phyloP scores from a whole-genome alignment of 2,329 filamentous ascomycete genomes.

The Verticillium longisporum region DNA sequence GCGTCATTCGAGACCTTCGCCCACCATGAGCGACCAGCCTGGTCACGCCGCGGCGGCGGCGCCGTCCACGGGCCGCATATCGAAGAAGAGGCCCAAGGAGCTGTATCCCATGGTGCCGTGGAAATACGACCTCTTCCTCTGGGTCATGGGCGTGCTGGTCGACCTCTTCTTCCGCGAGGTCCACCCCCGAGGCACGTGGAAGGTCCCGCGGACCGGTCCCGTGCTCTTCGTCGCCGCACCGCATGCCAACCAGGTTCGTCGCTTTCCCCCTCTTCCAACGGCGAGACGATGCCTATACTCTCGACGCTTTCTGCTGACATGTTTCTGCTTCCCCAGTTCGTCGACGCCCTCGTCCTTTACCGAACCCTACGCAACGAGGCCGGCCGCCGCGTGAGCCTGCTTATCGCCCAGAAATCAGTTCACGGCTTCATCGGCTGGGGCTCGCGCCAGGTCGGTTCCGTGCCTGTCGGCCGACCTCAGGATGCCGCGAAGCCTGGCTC shows the following conservation, averaged over 20 bases:
- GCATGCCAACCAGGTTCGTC: slow-evolving; percentile 82
- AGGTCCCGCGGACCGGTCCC: slow-evolving; percentile 80
- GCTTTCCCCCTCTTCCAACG: background rate
- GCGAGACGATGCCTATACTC: too few species aligned
- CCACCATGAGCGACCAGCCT: slow-evolving; percentile 1
- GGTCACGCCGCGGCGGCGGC: slow-evolving; percentile 10
- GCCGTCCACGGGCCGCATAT: slow-evolving; percentile 17
- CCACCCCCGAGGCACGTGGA: slow-evolving; percentile 90
- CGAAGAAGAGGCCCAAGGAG: slow-evolving; percentile 36
- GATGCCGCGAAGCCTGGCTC: slow-evolving; percentile 75
- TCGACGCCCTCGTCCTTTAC: slow-evolving; percentile 91
- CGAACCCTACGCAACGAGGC: slow-evolving; percentile 82
- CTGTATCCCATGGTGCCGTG: slow-evolving; percentile 60
- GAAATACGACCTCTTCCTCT: slow-evolving; percentile 73
- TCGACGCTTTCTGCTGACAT: background rate
- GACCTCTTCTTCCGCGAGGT: slow-evolving; percentile 99
- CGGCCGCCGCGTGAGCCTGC: slow-evolving; percentile 79
- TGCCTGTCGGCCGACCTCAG: slow-evolving; percentile 89
- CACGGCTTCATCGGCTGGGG: slow-evolving; percentile 86
- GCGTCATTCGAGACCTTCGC: background rate
- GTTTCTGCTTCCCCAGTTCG: slow-evolving; percentile 54
- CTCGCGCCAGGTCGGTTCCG: slow-evolving; percentile 76
- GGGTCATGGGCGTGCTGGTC: slow-evolving; percentile 72
- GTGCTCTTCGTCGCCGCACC: slow-evolving; percentile 94
- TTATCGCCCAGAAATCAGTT: slow-evolving; percentile 95